These are phyloP conservation scores for Stropharia rugosoannulata DNA, from an alignment of 768 basidiomycete species.

Conservation along the genomic window DNA sequence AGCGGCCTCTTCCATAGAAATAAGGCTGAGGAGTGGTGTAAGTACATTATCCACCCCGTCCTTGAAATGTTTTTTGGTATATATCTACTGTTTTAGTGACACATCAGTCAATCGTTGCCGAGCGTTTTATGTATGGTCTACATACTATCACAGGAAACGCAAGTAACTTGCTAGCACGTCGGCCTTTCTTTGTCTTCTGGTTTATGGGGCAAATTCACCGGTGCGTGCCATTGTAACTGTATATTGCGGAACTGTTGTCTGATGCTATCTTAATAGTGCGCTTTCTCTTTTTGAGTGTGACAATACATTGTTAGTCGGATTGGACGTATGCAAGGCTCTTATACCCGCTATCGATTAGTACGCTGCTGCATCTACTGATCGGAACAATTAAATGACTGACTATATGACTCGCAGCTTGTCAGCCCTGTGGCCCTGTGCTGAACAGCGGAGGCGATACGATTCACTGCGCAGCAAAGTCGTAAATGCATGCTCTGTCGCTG, in stretches of 20 bases:
- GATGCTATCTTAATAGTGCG: conserved; percentile 33
- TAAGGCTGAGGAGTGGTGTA: conserved; percentile 71
- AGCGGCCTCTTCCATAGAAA: conserved; percentile 46
- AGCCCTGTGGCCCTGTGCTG: conserved; percentile 63
- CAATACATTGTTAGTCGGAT: conserved; percentile 51
- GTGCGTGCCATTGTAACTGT: conserved; percentile 26
- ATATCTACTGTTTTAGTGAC: conserved; percentile 38
- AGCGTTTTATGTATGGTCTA: conserved; percentile 58
- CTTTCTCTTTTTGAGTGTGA: conserved; percentile 64
- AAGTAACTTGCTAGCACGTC: conserved; percentile 45
- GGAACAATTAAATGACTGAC: conserved; percentile 9
- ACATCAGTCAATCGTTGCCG: conserved; percentile 60
- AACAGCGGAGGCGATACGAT: conserved; percentile 50
- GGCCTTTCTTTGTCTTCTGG: conserved; percentile 75
- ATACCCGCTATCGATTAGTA: conserved; percentile 60
- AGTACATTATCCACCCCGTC: conserved; percentile 29
- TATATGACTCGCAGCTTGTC: conserved; percentile 35
- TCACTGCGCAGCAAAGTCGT: conserved; percentile 44
- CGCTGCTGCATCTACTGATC: conserved; percentile 10
- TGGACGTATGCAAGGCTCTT: conserved; percentile 63
- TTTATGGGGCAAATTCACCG: conserved; percentile 71
- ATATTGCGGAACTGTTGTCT: not conserved
- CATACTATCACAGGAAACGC: conserved; percentile 58
- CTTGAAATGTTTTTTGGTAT: not conserved
- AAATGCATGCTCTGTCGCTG: conserved; percentile 46